Base-by-base conservation (phyloP, 1,139 yeast genomes). In the Kurtzmaniella natalensis region DNA sequence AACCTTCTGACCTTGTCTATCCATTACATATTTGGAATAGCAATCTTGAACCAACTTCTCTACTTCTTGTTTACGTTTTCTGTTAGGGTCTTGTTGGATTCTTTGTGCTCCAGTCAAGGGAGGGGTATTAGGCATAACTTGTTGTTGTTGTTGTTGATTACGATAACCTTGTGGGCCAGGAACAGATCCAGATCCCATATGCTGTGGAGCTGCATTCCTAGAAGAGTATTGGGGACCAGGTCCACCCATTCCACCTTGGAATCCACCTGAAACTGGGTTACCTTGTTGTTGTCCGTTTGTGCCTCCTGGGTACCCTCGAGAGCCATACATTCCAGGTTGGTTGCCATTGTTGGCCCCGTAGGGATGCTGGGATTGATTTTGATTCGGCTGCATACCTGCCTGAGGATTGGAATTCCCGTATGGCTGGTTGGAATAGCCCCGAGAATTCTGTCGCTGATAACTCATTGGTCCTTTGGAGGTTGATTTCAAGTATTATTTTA, bases 11-110 rank as follows among this genome's bases (percentile, higher is more conserved):
- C 72, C 23, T 48, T 44, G 23, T n/a, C 45, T 43, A 32, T 57
- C 61, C 15, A 48, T 43, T 17, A 58, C 45, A 26, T 45, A 45
- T 36, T 65, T 66, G 18, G 64, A 60, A 43, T 67, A 68, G 43
- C 73, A 67, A 39, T 67, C 73, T n/a, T 55, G 52, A 17, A 57
- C 55, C 32, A 69, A 49, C 40, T 65, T 66, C 35, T 64, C 70
- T 2, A 25, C 18, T 16, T 36, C 39, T 11, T 29, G 28, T 14
- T 29, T 31, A 13, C 33, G 11, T 13, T 19, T 32, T 9, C 18
- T 13, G 17, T 26, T 28, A 7, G 27, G 23, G 16, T 27, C 31
- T 26, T 26, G 29, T n/a, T n/a, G 21, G 20, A 18, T 18, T 10
- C 29, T 26, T 11, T 26, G 29, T 5, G 29, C 14, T 10, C 21